Conservation (phyloP, 1,284 basidiomycete genomes). For the Schizopora paradoxa region DNA sequence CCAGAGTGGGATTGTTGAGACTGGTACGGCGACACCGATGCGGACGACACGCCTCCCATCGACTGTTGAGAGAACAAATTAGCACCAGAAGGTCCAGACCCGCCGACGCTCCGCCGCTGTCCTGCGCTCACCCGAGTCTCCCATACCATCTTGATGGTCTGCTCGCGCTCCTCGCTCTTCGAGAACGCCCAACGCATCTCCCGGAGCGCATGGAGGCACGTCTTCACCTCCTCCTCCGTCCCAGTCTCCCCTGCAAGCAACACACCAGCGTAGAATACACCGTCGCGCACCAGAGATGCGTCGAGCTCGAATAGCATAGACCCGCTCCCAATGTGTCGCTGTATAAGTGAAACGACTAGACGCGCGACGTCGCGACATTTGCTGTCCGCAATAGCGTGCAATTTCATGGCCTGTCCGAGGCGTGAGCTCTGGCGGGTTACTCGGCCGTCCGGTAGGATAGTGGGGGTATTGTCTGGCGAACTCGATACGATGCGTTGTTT, state of each 20-base stretch:
- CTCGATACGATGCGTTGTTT: slow-evolving; percentile 43
- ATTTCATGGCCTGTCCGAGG: slow-evolving; percentile 33
- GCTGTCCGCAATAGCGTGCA: slow-evolving; percentile 48
- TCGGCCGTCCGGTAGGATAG: slow-evolving; percentile 21
- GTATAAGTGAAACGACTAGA: slow-evolving; percentile 56
- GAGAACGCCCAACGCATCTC: slow-evolving; percentile 80
- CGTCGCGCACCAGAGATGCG: slow-evolving; percentile 40
- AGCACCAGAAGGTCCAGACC: slow-evolving; percentile 12
- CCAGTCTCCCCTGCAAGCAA: slow-evolving; percentile 41
- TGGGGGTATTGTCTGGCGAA: slow-evolving; percentile 22
- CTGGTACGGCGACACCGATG: no score
- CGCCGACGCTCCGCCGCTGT: slow-evolving; percentile 13
- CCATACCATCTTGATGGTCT: slow-evolving; percentile 59
- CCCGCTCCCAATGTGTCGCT: slow-evolving; percentile 46
- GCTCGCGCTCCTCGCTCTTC: slow-evolving; percentile 64
- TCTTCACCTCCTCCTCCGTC: slow-evolving; percentile 61
- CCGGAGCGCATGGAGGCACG: slow-evolving; percentile 66
- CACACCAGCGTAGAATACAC: slow-evolving; percentile 34
- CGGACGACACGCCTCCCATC: no score
- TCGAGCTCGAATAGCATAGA: slow-evolving; percentile 71
- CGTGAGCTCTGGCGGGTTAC: slow-evolving; percentile 28
- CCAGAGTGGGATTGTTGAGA: slow-evolving; percentile 17
- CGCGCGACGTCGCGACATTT: slow-evolving; percentile 51
- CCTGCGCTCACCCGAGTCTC: slow-evolving; percentile 30
- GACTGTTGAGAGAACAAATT: no score